Base-by-base conservation (phyloP, 805 yeast species). In the Metschnikowia lunata region DNA sequence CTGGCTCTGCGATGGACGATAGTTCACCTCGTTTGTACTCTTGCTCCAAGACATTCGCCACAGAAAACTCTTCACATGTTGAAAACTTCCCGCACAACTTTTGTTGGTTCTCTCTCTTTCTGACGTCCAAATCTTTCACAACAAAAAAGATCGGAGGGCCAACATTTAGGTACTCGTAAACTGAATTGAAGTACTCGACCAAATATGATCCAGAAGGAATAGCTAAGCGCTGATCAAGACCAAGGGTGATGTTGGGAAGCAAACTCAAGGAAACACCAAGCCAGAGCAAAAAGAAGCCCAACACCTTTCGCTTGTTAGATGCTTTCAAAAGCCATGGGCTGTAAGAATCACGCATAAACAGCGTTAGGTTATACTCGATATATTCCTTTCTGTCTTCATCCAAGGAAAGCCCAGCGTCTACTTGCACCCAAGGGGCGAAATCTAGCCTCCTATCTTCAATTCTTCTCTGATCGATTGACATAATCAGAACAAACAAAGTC, bases 141-240 rank as follows among this genome's bases (percentile, higher is more conserved):
- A 93, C 88, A 62, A 89, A 85, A 58, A 85, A 93, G 1, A 87
- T 75, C 0, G 99, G 99, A 1, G 99, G 96, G 0, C 98, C 99
- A 7, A 85, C 85, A 47, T 84, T 82, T 48, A 91, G 70, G 58
- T 82, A 85, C 1, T 73, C 63, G 59, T 83, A 85, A 3, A 89
- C 71, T 42, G 90, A 88, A 51, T 83, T 70, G 66, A 87, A 91
- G 62, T 91, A 93, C 42, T 79, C 76, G 32, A 89, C 81, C 57
- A 93, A 64, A 57, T 89, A 88, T 0, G 97, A 90, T 42, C 78
- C 89, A 2, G 73, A 65, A 0, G 98, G 98, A 11, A 91, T 75
- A 0, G 97, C 98, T 34, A 84, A 69, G 42, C 95, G 74, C 64
- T 91, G 98, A 59, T 91, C 98, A 18, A 93, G 74, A 0, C 98